Evolutionary conservation across 2,329 filamentous ascomycete genomes (phyloP), one percentile per base, ranked within the genome.

Genomic region (Didymella glomerata): DNA sequence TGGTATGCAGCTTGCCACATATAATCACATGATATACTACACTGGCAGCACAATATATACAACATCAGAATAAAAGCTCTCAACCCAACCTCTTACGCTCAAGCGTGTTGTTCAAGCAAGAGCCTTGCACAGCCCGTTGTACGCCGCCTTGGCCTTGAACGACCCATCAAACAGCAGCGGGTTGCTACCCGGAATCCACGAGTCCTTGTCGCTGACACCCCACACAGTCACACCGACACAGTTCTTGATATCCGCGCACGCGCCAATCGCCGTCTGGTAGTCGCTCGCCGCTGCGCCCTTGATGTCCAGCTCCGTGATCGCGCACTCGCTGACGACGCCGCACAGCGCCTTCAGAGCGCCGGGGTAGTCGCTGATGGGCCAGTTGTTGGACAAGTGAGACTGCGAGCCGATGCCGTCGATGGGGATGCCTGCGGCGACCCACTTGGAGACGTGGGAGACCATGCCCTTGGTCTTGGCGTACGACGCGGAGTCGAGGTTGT

Each of bases 281-380:
- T 90, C 88, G 20, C 76, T 75, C 4, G 82, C 65, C 18, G 82
- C 78, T 8, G 85, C 86, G 20, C 79, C 78, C 49, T 83, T 82
- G 68, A 92, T 90, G 69, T 92, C 89, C 22, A 90, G 81, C 77
- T 90, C 88, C 1, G 88, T 90, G 48, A 90, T 81, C 6, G 88
- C 87, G 30, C 88, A 82, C 69, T 90, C 86, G 18, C 80, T 74
- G 14, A 81, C 83, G 6, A 82, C 78, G 11, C 71, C 75, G 30
- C 84, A 86, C 18, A 89, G 80, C 0, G 79, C 77, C 67, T 82
- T 78, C 57, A 90, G 78, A 20, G 86, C 84, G 11, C 68, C 78
- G 9, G 81, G 79, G 24, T 79, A 78, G 28, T 77, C 80, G 45
- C 70, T 76, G 51, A 83, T 81, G 18, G 76, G 73, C 54, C 81